Evolutionary conservation across 1,284 basidiomycete species (phyloP), one percentile per base, ranked within the genome.

Genomic region (Trametes versicolor): DNA sequence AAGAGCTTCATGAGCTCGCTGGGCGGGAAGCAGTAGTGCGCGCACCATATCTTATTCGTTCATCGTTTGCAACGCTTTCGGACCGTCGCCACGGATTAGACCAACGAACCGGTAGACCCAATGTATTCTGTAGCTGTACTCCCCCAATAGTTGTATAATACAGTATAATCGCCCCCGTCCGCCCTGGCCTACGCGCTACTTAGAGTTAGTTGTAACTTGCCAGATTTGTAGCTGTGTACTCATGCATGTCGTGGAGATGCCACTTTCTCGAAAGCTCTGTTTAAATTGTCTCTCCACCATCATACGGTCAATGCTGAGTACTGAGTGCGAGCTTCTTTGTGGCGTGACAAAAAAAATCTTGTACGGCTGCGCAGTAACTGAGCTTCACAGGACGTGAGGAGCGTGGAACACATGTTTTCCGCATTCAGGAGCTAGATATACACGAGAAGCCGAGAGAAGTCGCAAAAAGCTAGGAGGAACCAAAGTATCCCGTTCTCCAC

Each of bases 1-100:
- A 89, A 91, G 60, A 91, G 86, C 75, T 97, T 97, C 81, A 90
- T 95, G 88, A 87, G 87, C 63, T 91, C 93, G 36, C 79, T 94
- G 59, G 84, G 83, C 21, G 63, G 64, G 54, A 50, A 62, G 64
- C 57, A 37, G 37, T 67, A 53, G 41, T 39, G 19, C 32, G 60
- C 34, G 21, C 47, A 19, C 23, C 45, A 41, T 70, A 70, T 70
- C 68, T 70, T 70, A 67, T 67, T 70, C 62, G 53, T 43, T 43
- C 41, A n/a, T 67, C 62, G 66, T 62, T 65, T 58, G 65, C 65
- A 69, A 64, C 65, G 65, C 65, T 67, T 54, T 70, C 65, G 65
- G 63, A 65, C 62, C 62, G 52, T 62, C 54, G 41, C 62, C 59
- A 51, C 60, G 68, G 60, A 66, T 65, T 66, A 67, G 66, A 70